A percentile compares a stretch with the other conserved stretches of the same genome.
Conservation (phyloP, 2,329 filamentous ascomycete genomes). For the Venturia nashicola region DNA sequence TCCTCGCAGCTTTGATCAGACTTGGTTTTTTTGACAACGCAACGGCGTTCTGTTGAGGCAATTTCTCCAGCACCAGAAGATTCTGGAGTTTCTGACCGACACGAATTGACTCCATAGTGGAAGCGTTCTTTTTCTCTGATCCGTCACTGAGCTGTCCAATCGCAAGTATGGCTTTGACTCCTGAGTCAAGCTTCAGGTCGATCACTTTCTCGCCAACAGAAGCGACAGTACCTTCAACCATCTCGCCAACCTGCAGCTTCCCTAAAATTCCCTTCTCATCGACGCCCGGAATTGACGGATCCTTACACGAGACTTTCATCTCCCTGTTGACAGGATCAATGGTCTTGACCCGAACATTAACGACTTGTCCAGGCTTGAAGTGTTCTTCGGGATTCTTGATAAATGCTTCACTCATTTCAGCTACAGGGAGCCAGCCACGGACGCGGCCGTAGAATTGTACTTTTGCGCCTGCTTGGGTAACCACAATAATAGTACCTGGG, state of each 20-base stretch:
- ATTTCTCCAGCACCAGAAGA: constrained; percentile 77
- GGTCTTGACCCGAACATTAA: constrained; percentile 77
- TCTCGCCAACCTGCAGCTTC: constrained; percentile 56
- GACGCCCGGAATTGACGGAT: constrained; percentile 65
- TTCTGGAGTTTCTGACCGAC: constrained; percentile 74
- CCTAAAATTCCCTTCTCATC: constrained; percentile 64
- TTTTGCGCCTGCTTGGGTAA: constrained; percentile 67
- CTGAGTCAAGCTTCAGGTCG: constrained; percentile 60
- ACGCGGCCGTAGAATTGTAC: constrained; percentile 85
- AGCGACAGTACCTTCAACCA: constrained; percentile 60
- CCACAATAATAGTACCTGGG: constrained; percentile 75
- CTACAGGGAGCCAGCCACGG: constrained; percentile 77
- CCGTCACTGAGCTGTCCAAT: constrained; percentile 77
- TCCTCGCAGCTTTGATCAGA: constrained; percentile 61
- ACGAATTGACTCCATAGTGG: constrained; percentile 66
- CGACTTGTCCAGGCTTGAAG: constrained; percentile 81
- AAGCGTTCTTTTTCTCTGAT: constrained; percentile 63
- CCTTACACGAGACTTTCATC: constrained; percentile 86
- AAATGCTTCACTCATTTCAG: constrained; percentile 96
- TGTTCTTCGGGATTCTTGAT: constrained; percentile 83
- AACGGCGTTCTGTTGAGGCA: constrained; percentile 63
- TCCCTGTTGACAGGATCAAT: constrained; percentile 59
- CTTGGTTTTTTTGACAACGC: constrained; percentile 73
- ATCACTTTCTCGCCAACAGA: constrained; percentile 31
- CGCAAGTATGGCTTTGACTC: constrained; percentile 66